A percentile compares a stretch with the other conserved stretches of the same genome.
Evolutionary conservation across 345 rosid genomes (phyloP).

Genomic region (Dovyalis caffra): DNA sequence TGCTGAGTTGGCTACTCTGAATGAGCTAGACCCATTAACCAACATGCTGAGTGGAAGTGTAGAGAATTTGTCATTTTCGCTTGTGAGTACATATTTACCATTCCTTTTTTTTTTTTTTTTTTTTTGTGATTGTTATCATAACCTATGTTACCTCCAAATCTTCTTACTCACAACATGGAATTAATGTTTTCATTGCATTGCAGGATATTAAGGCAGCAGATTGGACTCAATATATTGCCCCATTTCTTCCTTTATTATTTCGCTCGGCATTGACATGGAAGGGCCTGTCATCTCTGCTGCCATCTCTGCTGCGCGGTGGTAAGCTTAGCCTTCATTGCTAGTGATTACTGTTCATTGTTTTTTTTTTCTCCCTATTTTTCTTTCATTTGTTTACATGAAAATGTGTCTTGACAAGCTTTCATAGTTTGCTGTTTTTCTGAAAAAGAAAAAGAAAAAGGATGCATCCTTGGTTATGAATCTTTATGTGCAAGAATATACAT

Average conservation of each 20-base stretch:
- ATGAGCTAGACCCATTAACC: conserved; percentile 42
- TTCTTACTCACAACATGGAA: too few relatives aligned
- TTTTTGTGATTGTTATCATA: too few relatives aligned
- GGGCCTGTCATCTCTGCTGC: conserved; percentile 65
- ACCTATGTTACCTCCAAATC: too few relatives aligned
- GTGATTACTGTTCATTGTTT: neutral
- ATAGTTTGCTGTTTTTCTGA: neutral
- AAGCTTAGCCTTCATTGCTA: conserved; percentile 10
- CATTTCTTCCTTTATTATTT: conserved; percentile 91
- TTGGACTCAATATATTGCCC: conserved; percentile 81
- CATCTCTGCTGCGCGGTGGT: conserved; percentile 67
- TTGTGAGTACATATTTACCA: too few relatives aligned
- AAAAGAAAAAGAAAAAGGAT: too few relatives aligned
- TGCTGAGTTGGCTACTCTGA: conserved; percentile 60
- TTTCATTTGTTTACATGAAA: neutral
- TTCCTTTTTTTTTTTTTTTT: too few relatives aligned
- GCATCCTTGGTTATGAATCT: too few relatives aligned
- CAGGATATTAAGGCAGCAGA: conserved; percentile 86
- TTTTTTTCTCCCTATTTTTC: neutral
- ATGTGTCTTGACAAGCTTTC: neutral
- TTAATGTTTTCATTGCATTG: neutral
- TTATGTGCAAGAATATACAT: too few relatives aligned
- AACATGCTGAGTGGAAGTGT: too few relatives aligned
- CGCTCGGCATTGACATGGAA: conserved; percentile 81
- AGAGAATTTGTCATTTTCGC: too few relatives aligned